Evolutionary conservation across 169 alveolate species (phyloP).

Genomic region (Cyclospora cayetanensis): DNA sequence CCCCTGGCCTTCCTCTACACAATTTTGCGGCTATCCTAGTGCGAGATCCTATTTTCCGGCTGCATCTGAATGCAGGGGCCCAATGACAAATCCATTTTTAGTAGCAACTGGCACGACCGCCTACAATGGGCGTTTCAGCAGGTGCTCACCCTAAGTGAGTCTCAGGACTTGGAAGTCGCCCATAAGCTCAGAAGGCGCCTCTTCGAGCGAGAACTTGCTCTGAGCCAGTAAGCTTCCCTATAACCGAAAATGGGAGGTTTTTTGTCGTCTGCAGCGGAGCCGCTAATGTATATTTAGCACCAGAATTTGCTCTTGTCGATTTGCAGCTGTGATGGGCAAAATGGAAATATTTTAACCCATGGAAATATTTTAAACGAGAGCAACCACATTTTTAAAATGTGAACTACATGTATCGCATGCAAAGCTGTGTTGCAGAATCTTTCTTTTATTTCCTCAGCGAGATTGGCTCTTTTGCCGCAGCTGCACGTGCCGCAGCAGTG

Average conservation of each 20-base stretch:
- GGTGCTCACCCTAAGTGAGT: constrained; percentile 56
- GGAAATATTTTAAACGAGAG: no score
- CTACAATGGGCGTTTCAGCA: constrained; percentile 71
- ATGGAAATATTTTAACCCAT: no score
- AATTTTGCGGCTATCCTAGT: no score
- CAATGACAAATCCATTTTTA: constrained; percentile 50
- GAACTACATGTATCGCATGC: no score
- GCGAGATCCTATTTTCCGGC: not conserved
- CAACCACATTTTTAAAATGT: no score
- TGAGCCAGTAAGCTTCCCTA: constrained; percentile 42
- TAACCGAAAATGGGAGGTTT: no score
- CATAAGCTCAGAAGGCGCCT: constrained; percentile 60
- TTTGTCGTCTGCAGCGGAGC: no score
- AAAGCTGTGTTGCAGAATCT: no score
- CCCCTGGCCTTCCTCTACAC: not conserved
- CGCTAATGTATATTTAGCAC: no score
- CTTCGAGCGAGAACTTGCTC: constrained; percentile 60
- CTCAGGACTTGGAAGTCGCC: constrained; percentile 33
- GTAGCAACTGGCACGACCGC: constrained; percentile 75
- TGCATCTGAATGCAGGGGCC: constrained; percentile 59
- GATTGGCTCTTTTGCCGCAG: constrained; percentile 70
- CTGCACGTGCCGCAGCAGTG: constrained; percentile 74
- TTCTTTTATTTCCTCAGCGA: constrained; percentile 22
- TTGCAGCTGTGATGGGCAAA: no score
- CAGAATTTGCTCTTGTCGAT: no score